Evolutionary conservation across 352 stramenopile species (phyloP), one percentile per base, ranked within the genome.

Genomic region (Pythium coloratum): DNA sequence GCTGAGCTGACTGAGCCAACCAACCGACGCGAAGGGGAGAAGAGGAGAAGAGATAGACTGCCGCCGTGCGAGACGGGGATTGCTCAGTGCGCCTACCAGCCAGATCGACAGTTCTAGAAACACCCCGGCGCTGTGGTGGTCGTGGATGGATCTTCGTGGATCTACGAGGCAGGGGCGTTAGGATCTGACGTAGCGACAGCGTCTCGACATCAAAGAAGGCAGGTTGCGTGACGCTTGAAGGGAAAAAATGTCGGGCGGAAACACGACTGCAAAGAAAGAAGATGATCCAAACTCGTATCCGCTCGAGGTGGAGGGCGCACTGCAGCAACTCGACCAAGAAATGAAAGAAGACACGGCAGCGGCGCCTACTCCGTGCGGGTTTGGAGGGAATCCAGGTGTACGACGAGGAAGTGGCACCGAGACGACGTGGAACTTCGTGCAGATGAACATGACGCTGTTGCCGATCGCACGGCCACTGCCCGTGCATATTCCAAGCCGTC

Each of bases 401-500:
- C 26, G 40, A 28, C 55, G 26, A 42, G 56, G 28, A 16, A 71
- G 18, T 13, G 58, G 51, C 14, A 68, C 46, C 26, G 66, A 64
- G 20, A 56, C 77, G 14, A 86, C 83, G 14, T 94, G 85, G 85
- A 94, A 63, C 66, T 94, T 94, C 58, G 85, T 94, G 40, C 83
- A 92, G 72, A 94, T 94, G 85, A 94, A 94, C 67, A 94, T 92
- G 85, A 82, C 77, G 54, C 72, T 94, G 47, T 65, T 94, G 38
- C 85, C 85, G 3, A 94, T 94, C 61, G 85, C 85, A 42, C 79
- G 82, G 1, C 85, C 85, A 33, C 64, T 88, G 46, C 85, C 83
- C 3, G 81, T 92, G 30, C 80, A 63, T 28, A 71, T 87, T 10
- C 66, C 60, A 34, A 78, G 82, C 57, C 77, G 75, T 16, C 57